A percentile compares a stretch with the other conserved stretches of the same genome.
Evolutionary conservation across 768 basidiomycete genomes (phyloP).

Genomic region (Lactifluus piperatus): DNA sequence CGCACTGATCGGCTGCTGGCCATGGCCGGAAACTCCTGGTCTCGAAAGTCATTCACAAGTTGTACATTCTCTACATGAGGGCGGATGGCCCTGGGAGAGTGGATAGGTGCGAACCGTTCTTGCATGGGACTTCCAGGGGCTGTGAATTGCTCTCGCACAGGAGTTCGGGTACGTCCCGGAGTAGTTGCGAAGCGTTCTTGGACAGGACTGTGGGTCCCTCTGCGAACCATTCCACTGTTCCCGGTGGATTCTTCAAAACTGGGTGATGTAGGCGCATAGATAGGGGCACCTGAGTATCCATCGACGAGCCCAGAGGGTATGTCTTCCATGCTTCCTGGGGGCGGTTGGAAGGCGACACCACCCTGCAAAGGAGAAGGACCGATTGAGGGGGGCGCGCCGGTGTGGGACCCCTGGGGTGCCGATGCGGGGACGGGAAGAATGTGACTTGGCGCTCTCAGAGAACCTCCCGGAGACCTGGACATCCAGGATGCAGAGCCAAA

Average conservation of each 20-base stretch:
- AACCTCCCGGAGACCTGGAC: constrained; percentile 3
- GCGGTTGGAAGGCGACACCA: background rate
- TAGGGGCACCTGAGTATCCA: background rate
- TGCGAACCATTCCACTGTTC: background rate
- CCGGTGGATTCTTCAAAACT: background rate
- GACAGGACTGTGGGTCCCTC: background rate
- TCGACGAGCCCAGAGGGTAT: background rate
- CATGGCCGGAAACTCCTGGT: background rate
- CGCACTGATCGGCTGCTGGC: constrained; percentile 1
- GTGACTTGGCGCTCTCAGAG: background rate
- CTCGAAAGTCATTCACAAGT: background rate
- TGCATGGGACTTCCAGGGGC: background rate
- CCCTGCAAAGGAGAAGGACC: background rate
- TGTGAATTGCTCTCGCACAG: background rate
- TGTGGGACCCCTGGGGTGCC: background rate
- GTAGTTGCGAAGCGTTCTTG: background rate
- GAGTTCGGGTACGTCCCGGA: background rate
- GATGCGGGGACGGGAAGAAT: background rate
- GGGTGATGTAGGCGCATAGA: constrained; percentile 2
- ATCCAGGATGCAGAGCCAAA: background rate
- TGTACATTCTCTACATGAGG: background rate
- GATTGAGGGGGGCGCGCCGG: background rate
- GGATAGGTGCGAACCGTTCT: background rate
- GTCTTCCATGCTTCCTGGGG: constrained; percentile 3
- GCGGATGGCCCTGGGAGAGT: background rate